Conservation (phyloP, 2,329 filamentous ascomycete genomes). For the Penicillium corylophilum region DNA sequence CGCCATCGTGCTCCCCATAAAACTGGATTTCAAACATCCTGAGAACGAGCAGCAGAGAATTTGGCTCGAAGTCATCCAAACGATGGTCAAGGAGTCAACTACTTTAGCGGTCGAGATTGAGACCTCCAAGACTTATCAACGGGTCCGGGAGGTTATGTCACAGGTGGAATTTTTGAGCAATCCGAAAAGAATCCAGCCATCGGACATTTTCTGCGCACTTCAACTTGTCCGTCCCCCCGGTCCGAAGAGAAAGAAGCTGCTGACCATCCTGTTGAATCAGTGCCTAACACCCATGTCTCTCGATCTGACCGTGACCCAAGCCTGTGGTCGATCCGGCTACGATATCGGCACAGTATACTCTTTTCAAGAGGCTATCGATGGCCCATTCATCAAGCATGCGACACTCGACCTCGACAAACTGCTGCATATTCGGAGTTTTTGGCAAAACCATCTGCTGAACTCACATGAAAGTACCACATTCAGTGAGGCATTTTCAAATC, state of each 20-base stretch:
- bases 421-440: slow-evolving; percentile 45
- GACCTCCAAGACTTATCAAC: slow-evolving; percentile 24
- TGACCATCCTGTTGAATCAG: slow-evolving; percentile 14
- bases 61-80: slow-evolving; percentile 33
- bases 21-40: slow-evolving; percentile 27
- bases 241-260: slow-evolving; percentile 1
- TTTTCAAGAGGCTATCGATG: slow-evolving; percentile 1
- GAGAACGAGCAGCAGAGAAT: slow-evolving; percentile 26
- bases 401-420: slow-evolving; percentile 31
- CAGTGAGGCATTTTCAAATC: slow-evolving; percentile 20
- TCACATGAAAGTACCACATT: slow-evolving; percentile 23
- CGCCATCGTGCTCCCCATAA: slow-evolving; percentile 31
- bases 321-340: slow-evolving; percentile 32
- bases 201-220: slow-evolving; percentile 28
- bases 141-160: slow-evolving; percentile 20
- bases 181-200: slow-evolving; percentile 20
- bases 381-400: slow-evolving; percentile 17
- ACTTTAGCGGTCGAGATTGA: neutral
- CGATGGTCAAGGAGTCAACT: slow-evolving; percentile 30
- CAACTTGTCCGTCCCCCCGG: slow-evolving; percentile 27
- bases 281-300: slow-evolving; percentile 38
- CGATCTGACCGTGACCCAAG: slow-evolving; percentile 23
- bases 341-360: slow-evolving; percentile 33
- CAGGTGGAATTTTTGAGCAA: slow-evolving; percentile 24
- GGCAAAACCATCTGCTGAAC: slow-evolving; percentile 41